phyloP scores from a whole-genome alignment of 1,284 basidiomycete genomes.

The Ceratobasidium sp. region DNA sequence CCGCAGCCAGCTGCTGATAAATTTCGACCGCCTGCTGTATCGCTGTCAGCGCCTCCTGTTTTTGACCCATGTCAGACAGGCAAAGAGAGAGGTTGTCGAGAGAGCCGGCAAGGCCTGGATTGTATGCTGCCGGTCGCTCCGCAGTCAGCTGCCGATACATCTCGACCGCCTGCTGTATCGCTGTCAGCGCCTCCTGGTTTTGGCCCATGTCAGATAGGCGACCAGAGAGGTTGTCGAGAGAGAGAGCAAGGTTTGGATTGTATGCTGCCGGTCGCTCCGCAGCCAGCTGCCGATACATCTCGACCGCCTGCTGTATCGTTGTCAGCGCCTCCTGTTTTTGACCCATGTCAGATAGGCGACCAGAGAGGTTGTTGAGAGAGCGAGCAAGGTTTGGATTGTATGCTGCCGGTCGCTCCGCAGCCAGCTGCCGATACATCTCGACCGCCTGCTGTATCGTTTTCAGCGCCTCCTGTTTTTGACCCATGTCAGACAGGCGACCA shows the following conservation, averaged over 20 bases:
- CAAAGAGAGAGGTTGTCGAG: not conserved
- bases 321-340: constrained; percentile 5
- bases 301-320: constrained; percentile 2
- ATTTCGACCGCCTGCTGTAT: not conserved
- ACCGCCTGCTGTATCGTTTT: not conserved
- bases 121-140: not conserved
- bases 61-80: constrained; percentile 11
- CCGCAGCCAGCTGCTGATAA: not conserved
- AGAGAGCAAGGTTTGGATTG: not conserved
- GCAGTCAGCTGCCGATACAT: not conserved
- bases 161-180: not conserved
- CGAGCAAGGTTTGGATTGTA: not conserved
- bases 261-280: not conserved
- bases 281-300: not conserved
- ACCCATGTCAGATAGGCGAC: not conserved
- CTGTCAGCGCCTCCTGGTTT: not conserved
- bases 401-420: not conserved
- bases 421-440: not conserved
- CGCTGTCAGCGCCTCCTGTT: constrained; percentile 7
- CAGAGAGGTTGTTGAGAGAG: constrained; percentile 9
- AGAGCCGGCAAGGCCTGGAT: not conserved
- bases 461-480: not conserved
- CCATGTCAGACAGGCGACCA: not conserved
- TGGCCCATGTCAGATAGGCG: constrained; percentile 4
- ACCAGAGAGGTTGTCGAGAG: not conserved